These are phyloP conservation scores for Akebia trifoliata DNA, from an alignment of 164 flowering plant species.

Conservation along the genomic window DNA sequence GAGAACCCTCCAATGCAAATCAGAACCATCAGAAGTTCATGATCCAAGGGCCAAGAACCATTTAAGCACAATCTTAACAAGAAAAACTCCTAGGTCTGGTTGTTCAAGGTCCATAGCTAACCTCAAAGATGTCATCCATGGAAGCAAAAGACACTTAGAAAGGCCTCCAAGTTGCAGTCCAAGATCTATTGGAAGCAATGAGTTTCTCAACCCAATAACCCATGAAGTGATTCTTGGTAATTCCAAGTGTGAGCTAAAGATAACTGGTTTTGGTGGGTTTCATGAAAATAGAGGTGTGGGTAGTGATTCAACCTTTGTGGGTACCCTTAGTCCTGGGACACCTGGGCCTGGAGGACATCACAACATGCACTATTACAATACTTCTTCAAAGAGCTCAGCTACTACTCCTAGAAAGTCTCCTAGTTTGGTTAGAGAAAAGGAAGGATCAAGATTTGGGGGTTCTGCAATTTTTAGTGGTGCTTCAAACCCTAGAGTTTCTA, in stretches of 20 bases:
- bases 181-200: constrained; percentile 94
- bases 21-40: constrained; percentile 78
- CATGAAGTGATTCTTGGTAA: constrained; percentile 88
- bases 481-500: constrained; percentile 30
- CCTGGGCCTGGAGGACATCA: constrained; percentile 88
- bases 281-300: constrained; percentile 26
- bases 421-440: constrained; percentile 32
- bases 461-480: constrained; percentile 19
- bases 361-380: constrained; percentile 51
- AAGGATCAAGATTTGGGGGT: constrained; percentile 30
- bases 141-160: constrained; percentile 75
- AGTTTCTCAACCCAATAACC: constrained; percentile 82
- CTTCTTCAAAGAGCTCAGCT: constrained; percentile 38
- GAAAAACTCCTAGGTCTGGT: constrained; percentile 69
- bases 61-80: constrained; percentile 61
- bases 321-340: constrained; percentile 87
- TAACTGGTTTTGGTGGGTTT: constrained; percentile 48
- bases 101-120: constrained; percentile 96
- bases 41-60: constrained; percentile 68
- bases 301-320: constrained; percentile 54
- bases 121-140: constrained; percentile 92
- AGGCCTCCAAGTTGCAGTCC: constrained; percentile 88
- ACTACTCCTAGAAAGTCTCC: constrained; percentile 44
- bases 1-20: constrained; percentile 81
- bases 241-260: constrained; percentile 87